Evolutionary conservation across 2,329 filamentous ascomycete genomes (phyloP).

Genomic region (Eutypa lata): DNA sequence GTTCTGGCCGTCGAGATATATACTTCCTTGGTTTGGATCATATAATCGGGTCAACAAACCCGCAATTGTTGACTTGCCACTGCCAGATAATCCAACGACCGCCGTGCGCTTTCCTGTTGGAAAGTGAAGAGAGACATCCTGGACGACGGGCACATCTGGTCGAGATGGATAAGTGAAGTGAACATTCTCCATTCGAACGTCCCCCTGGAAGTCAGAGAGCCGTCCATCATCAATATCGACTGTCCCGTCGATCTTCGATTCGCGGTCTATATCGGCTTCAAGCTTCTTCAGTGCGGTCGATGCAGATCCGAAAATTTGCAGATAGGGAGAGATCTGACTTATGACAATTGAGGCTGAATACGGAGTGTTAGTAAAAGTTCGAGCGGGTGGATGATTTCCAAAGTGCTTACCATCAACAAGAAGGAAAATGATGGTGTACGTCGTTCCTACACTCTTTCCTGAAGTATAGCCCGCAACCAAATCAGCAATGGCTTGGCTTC

Average conservation of each 20-base stretch:
- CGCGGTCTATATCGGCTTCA: slow-evolving; percentile 50
- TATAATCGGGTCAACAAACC: slow-evolving; percentile 56
- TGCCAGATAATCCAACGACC: slow-evolving; percentile 48
- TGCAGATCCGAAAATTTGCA: slow-evolving; percentile 57
- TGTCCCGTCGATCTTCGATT: slow-evolving; percentile 41
- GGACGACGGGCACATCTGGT: slow-evolving; percentile 32
- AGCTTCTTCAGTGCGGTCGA: slow-evolving; percentile 53
- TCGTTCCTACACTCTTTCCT: slow-evolving; percentile 39
- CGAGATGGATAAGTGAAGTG: slow-evolving; percentile 37
- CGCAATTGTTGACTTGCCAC: slow-evolving; percentile 48
- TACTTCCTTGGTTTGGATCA: slow-evolving; percentile 46
- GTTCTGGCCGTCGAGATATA: slow-evolving; percentile 46
- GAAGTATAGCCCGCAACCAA: slow-evolving; percentile 31
- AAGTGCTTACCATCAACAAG: slow-evolving; percentile 52
- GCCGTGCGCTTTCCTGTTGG: slow-evolving; percentile 40
- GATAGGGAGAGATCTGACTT: slow-evolving; percentile 57
- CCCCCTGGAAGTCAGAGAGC: slow-evolving; percentile 42
- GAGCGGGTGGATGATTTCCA: slow-evolving; percentile 5
- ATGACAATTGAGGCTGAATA: slow-evolving; percentile 51
- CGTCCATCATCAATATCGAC: slow-evolving; percentile 40
- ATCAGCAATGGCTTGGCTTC: slow-evolving; percentile 43
- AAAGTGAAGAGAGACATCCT: slow-evolving; percentile 31
- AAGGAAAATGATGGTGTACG: slow-evolving; percentile 63
- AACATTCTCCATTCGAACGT: slow-evolving; percentile 34
- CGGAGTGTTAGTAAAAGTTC: slow-evolving; percentile 27